These are phyloP conservation scores for Plenodomus biglobosus DNA, from an alignment of 2,329 filamentous ascomycete genomes.

Conservation along the genomic window DNA sequence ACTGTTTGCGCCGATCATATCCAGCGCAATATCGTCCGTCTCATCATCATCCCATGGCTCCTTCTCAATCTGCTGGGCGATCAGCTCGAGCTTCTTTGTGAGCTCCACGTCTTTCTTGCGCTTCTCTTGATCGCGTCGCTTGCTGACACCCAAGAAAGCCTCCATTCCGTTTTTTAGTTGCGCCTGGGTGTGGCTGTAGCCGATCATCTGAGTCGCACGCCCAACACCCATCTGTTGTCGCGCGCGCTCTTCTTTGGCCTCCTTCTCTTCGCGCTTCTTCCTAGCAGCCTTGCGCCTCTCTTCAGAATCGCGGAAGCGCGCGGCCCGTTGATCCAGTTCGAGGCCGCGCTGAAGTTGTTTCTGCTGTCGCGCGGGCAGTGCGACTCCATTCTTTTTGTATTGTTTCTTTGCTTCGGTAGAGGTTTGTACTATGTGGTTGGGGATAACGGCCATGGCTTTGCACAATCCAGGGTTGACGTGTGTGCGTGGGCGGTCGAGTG, in stretches of 20 bases:
- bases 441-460: conserved; percentile 26
- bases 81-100: conserved; percentile 22
- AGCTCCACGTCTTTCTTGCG: conserved; percentile 21
- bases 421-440: conserved; percentile 37
- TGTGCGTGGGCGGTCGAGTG: conserved; percentile 1
- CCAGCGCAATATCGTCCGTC: conserved; percentile 12
- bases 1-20: conserved; percentile 11
- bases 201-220: conserved; percentile 43
- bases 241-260: conserved; percentile 33
- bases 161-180: conserved; percentile 45
- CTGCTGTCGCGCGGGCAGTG: conserved; percentile 28
- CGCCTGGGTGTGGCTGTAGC: conserved; percentile 44
- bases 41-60: conserved; percentile 40
- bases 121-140: conserved; percentile 25
- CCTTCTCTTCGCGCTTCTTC: conserved; percentile 36
- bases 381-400: conserved; percentile 34
- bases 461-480: background rate
- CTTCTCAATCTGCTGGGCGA: conserved; percentile 27
- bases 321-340: conserved; percentile 39
- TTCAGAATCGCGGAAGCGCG: conserved; percentile 37
- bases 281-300: conserved; percentile 30
- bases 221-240: conserved; percentile 37
- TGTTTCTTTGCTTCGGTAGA: conserved; percentile 38
- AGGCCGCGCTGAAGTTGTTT: conserved; percentile 35
- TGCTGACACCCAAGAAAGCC: conserved; percentile 35